phyloP scores from a whole-genome alignment of 306 rosid genomes.

The Erythrophleum fordii region DNA sequence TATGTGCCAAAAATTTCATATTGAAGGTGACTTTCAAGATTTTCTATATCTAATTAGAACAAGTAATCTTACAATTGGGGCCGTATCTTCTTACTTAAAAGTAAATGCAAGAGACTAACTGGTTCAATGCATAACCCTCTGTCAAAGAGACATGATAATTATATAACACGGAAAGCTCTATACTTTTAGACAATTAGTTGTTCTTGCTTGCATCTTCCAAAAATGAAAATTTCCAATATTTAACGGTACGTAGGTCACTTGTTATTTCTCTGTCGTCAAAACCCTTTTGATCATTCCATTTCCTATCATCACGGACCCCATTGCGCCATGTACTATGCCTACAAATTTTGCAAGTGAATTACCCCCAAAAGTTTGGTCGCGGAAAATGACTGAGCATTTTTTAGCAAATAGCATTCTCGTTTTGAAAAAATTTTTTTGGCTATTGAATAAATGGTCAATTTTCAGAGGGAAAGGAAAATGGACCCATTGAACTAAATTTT shows the following conservation, averaged over 20 bases:
- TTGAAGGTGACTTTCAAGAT: background rate
- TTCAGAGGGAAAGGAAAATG: background rate
- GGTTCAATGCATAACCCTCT: background rate
- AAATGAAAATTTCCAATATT: background rate
- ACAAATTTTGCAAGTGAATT: background rate
- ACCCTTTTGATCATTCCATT: background rate
- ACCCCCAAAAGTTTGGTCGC: background rate
- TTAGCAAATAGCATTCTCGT: background rate
- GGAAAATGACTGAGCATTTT: background rate
- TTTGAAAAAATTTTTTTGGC: background rate
- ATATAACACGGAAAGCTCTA: too few species aligned
- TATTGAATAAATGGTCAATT: background rate
- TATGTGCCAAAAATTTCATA: too few species aligned
- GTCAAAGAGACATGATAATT: too few species aligned
- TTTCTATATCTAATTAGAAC: too few species aligned
- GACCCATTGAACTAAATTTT: background rate
- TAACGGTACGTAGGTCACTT: background rate
- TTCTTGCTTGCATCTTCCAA: background rate
- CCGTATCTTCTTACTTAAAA: too few species aligned
- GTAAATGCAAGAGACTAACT: background rate
- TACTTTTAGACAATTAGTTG: background rate
- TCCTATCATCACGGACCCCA: slow-evolving; percentile 26
- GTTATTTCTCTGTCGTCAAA: background rate
- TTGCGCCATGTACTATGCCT: slow-evolving; percentile 21
- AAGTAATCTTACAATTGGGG: too few species aligned